Percentiles rank a stretch among this genome's conserved stretches.
Conservation (phyloP, 2,329 filamentous ascomycete genomes). For the Pyrenochaeta sp. region DNA sequence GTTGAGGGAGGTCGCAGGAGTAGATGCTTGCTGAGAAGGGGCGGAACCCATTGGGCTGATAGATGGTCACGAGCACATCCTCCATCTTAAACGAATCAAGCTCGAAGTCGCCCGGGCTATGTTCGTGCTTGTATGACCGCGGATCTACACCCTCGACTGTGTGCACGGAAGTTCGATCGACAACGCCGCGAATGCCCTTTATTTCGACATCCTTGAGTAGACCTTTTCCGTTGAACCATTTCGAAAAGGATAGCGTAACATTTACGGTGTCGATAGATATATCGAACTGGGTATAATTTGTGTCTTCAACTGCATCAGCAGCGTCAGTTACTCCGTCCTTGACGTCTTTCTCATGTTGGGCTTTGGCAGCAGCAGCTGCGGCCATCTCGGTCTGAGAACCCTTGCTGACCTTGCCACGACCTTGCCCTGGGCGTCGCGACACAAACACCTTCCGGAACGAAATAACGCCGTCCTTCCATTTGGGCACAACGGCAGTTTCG, state of each 20-base stretch:
- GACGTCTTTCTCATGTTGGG: constrained; percentile 53
- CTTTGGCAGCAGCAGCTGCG: constrained; percentile 80
- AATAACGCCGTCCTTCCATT: constrained; percentile 94
- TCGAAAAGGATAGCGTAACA: constrained; percentile 95
- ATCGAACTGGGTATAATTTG: constrained; percentile 98
- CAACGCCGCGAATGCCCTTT: constrained; percentile 88
- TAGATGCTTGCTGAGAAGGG: constrained; percentile 96
- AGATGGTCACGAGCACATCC: constrained; percentile 88
- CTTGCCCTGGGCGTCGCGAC: constrained; percentile 85
- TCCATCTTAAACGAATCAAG: constrained; percentile 97
- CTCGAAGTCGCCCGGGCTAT: constrained; percentile 93
- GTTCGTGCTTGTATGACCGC: constrained; percentile 84
- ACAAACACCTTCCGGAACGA: constrained; percentile 97
- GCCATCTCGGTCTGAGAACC: constrained; percentile 86
- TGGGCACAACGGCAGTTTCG: constrained; percentile 96
- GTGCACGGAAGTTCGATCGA: constrained; percentile 85
- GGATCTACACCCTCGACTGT: constrained; percentile 80
- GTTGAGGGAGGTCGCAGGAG: constrained; percentile 89
- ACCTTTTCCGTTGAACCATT: constrained; percentile 98
- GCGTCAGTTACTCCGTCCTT: constrained; percentile 47
- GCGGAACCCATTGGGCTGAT: constrained; percentile 90
- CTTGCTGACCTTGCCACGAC: constrained; percentile 84
- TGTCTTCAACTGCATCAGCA: constrained; percentile 74
- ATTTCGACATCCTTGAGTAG: constrained; percentile 91
- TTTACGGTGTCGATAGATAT: constrained; percentile 94